phyloP scores from a whole-genome alignment of 495 filamentous ascomycete species.

The Aspergillus kassunensis region DNA sequence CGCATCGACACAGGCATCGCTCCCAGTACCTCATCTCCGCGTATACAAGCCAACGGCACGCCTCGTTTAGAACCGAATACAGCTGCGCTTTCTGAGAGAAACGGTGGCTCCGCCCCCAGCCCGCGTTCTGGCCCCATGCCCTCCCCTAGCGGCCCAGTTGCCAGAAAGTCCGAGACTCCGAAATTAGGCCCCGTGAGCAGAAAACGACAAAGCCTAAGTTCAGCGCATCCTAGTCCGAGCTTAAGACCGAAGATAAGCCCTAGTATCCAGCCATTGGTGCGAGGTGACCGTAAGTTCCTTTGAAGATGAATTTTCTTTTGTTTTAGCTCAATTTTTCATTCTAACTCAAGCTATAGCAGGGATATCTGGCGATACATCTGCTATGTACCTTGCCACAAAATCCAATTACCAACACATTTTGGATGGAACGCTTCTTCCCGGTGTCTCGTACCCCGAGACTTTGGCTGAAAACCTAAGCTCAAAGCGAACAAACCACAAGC shows the following conservation, averaged over 20 bases:
- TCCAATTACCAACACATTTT: slow-evolving; percentile 98
- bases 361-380: slow-evolving; percentile 65
- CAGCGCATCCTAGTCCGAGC: slow-evolving; percentile 77
- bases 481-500: slow-evolving; percentile 96
- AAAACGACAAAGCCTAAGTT: slow-evolving; percentile 73
- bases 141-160: slow-evolving; percentile 41
- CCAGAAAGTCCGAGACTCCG: slow-evolving; percentile 38
- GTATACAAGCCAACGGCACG: slow-evolving; percentile 29
- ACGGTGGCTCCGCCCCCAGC: slow-evolving; percentile 31
- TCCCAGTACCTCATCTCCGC: slow-evolving; percentile 24
- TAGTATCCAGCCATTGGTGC: slow-evolving; percentile 85
- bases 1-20: slow-evolving; percentile 42
- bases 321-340: background rate
- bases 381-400: slow-evolving; percentile 83
- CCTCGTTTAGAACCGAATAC: slow-evolving; percentile 31
- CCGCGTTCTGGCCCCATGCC: slow-evolving; percentile 37
- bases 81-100: slow-evolving; percentile 11
- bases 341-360: slow-evolving; percentile 24
- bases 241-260: slow-evolving; percentile 91
- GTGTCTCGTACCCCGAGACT: slow-evolving; percentile 85
- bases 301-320: background rate
- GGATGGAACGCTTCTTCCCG: slow-evolving; percentile 84
- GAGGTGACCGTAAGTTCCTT: slow-evolving; percentile 61
- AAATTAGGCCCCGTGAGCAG: slow-evolving; percentile 27
- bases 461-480: slow-evolving; percentile 90